Conservation (phyloP, 345 rosid genomes). For the Schrenkiella parvula region DNA sequence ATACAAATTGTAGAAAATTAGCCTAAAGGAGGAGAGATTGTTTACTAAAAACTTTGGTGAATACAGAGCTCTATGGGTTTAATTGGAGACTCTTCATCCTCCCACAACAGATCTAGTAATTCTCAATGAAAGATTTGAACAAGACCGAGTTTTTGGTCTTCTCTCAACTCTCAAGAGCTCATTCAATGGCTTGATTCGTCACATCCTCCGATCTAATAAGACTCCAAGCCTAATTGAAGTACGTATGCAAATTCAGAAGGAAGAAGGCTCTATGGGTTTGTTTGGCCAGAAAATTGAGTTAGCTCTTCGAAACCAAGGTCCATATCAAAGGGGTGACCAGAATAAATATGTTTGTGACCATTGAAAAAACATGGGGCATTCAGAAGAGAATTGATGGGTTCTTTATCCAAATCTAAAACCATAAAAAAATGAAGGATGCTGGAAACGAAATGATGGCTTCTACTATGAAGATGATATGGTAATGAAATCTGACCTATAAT, state of each 20-base stretch:
- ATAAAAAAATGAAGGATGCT: too few species aligned
- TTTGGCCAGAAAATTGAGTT: neutral
- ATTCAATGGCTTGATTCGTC: neutral
- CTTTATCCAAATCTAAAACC: too few species aligned
- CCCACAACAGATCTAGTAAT: neutral
- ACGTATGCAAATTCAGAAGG: neutral
- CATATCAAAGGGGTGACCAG: too few species aligned
- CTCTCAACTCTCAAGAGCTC: neutral
- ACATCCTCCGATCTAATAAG: neutral
- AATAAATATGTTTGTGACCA: too few species aligned
- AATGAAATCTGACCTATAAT: too few species aligned
- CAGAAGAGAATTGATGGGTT: too few species aligned
- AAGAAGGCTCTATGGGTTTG: neutral
- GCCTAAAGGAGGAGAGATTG: too few species aligned
- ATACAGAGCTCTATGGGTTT: neutral
- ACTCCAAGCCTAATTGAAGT: neutral
- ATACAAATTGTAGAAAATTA: too few species aligned
- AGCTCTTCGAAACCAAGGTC: too few species aligned
- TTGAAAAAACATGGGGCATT: too few species aligned
- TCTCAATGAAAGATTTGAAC: neutral
- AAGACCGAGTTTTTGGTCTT: neutral
- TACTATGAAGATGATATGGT: too few species aligned
- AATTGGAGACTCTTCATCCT: neutral
- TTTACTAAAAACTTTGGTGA: neutral
- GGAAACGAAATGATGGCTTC: too few species aligned